These are phyloP conservation scores for Talaromyces atroroseus DNA, from an alignment of 2,329 filamentous ascomycete species.

Conservation along the genomic window DNA sequence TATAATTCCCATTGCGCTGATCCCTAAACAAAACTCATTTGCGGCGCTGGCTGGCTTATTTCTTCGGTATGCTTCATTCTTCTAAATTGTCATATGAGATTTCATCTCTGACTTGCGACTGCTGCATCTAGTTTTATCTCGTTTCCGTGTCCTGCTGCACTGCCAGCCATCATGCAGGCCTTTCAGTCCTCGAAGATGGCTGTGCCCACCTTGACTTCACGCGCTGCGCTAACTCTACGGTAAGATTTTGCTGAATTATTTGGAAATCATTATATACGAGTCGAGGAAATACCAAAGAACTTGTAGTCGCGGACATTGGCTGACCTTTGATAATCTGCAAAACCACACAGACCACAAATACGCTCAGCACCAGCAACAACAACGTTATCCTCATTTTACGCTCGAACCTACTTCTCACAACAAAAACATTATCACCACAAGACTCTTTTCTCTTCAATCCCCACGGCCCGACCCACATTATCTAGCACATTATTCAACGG, in stretches of 20 bases:
- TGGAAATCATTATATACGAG: background rate
- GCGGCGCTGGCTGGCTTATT: background rate
- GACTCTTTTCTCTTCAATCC: constrained; percentile 1
- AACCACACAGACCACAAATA: background rate
- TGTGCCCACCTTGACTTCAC: constrained; percentile 22
- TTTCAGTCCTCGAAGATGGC: constrained; percentile 26
- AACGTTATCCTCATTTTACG: background rate
- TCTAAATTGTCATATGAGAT: background rate
- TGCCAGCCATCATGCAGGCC: constrained; percentile 26
- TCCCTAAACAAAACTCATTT: background rate
- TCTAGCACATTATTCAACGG: background rate
- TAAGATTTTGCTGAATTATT: background rate
- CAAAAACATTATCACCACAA: background rate
- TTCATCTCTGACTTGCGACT: background rate
- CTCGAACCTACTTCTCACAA: background rate
- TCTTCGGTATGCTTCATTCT: background rate
- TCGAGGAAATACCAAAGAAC: background rate
- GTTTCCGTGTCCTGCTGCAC: background rate
- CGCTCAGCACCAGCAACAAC: constrained; percentile 1
- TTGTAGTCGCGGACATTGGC: background rate
- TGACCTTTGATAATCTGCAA: background rate
- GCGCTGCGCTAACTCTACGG: constrained; percentile 9
- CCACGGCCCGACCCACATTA: background rate
- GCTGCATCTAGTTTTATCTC: background rate
- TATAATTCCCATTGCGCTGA: background rate